Conservation (phyloP, 2,329 filamentous ascomycete genomes). For the Fulvia fulva region DNA sequence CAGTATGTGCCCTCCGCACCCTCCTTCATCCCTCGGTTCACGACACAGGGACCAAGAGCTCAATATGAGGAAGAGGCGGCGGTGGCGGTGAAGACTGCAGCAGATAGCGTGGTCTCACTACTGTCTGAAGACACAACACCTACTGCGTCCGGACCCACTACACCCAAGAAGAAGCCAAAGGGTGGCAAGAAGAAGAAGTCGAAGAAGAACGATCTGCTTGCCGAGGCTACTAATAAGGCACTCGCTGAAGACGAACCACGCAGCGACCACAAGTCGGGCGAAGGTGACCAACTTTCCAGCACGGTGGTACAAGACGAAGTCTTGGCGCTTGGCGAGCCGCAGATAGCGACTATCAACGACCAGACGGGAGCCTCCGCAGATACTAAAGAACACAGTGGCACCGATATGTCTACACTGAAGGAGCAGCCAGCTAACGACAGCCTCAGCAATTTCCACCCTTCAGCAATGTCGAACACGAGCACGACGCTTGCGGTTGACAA, state of each 20-base stretch:
- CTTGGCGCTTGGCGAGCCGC: background rate
- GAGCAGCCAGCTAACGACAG: background rate
- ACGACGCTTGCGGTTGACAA: background rate
- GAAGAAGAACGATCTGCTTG: background rate
- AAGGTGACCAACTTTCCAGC: background rate
- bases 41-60: background rate
- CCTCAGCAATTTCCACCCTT: background rate
- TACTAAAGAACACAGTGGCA: background rate
- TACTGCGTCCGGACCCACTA: slow-evolving; percentile 16
- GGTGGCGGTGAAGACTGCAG: background rate
- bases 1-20: background rate
- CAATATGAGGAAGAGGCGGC: too few species aligned
- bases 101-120: background rate
- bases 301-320: background rate
- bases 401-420: background rate
- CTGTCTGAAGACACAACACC: slow-evolving; percentile 14
- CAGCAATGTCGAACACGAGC: background rate
- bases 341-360: background rate
- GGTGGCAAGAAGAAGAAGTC: slow-evolving; percentile 13
- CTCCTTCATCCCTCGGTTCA: background rate
- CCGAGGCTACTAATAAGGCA: background rate
- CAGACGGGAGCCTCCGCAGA: background rate
- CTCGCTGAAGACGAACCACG: background rate
- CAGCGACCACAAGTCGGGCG: background rate
- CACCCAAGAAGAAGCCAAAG: slow-evolving; percentile 20